Evolutionary conservation across 2,329 filamentous ascomycete species (phyloP).

Genomic region (Penicillium hordei): DNA sequence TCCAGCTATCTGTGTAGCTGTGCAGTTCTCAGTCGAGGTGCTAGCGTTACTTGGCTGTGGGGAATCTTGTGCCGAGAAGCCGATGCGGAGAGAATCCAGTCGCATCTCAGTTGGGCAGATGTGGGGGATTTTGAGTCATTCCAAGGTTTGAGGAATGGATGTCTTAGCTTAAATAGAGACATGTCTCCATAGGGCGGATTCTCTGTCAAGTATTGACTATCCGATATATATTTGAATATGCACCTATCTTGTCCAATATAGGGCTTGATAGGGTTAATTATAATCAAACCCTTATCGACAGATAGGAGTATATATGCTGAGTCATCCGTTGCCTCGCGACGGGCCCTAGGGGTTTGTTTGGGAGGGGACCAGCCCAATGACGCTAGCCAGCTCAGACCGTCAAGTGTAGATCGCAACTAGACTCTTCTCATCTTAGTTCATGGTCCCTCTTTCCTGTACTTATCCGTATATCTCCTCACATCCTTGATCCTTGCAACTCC

Average conservation of each 20-base stretch:
- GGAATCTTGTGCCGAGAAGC: constrained; percentile 19
- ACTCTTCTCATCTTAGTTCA: constrained; percentile 12
- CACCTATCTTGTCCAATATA: neutral
- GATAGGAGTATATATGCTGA: neutral
- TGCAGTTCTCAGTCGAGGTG: neutral
- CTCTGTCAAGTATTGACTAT: neutral
- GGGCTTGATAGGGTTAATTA: neutral
- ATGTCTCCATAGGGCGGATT: neutral
- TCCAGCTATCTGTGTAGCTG: neutral
- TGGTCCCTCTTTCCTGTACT: constrained; percentile 6
- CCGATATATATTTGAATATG: neutral
- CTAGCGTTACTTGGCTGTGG: constrained; percentile 12
- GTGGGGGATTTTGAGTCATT: neutral
- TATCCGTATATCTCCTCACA: constrained; percentile 6
- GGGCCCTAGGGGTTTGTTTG: constrained; percentile 25
- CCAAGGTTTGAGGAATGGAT: neutral
- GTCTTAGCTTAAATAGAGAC: neutral
- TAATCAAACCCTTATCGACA: constrained; percentile 14
- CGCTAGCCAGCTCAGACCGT: constrained; percentile 15
- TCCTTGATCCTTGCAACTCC: constrained; percentile 10
- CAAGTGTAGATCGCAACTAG: constrained; percentile 12
- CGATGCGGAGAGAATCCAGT: constrained; percentile 17
- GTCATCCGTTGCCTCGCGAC: constrained; percentile 26
- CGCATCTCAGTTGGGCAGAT: neutral
- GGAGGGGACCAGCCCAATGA: constrained; percentile 8